Base-by-base conservation (phyloP, 2,329 filamentous ascomycete species). In the Cytospora paraplurivora region DNA sequence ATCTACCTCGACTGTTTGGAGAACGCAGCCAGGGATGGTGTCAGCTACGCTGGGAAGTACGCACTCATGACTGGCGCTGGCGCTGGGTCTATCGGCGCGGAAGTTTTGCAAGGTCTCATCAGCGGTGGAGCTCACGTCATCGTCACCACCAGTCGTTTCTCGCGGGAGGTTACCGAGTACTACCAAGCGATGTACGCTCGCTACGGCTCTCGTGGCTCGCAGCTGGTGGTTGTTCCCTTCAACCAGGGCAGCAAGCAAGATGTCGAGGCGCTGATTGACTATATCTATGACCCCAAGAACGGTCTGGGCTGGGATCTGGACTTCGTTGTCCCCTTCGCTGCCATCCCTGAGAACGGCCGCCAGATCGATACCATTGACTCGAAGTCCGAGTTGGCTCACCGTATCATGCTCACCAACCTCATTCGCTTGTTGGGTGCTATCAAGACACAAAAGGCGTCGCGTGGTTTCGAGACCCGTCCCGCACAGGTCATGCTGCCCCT, bases 241-340 rank as follows among this genome's bases (percentile, higher is more conserved):
- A 99, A 99, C 78, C 93, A 97, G 77, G 95, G 94, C 68, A 98
- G 94, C 82, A 96, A 97, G 81, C 94, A 98, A 76, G 95, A 99
- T 75, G 91, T 97, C 41, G 92, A 98, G 76, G 93, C 93, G 54
- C 84, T 99, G 8, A 84, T 99, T 59, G 86, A 97, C 66, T 99
- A 98, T 81, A 96, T 99, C 74, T 99, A 97, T 76, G 94, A 98
- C 74, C 77, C 90, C 67, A 99, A 98, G 88, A 93, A 89, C 74
- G 96, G 96, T 68, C 89, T 99, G 11, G 95, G 95, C 68, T 99
- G 96, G 95, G 95, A 99, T 78, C 86, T 99, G 44, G 95, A 99
- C 79, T 97, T 89, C 75, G 89, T 99, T 67, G 86, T 99, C 68
- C 95, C 95, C 13, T 99, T 99, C 75, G 95, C 95, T 67, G 95